Evolutionary conservation across 2,329 filamentous ascomycete species (phyloP).

Genomic region (Trichoderma atroviride): DNA sequence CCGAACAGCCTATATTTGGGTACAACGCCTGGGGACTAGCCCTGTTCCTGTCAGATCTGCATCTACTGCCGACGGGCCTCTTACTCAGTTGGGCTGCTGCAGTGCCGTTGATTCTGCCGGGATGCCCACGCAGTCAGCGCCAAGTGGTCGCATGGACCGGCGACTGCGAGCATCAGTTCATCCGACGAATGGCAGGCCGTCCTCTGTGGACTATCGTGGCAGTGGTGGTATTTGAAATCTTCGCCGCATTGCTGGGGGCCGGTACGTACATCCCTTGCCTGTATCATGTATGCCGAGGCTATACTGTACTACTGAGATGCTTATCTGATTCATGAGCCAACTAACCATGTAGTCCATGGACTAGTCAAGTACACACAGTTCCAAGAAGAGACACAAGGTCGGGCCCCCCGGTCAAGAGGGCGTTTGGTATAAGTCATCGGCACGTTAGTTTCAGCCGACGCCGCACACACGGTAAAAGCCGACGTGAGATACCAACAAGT

Average conservation of each 20-base stretch:
- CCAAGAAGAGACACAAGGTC: neutral
- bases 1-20: constrained; percentile 17
- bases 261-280: neutral
- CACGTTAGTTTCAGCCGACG: neutral
- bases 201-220: neutral
- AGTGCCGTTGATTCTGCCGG: neutral
- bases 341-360: neutral
- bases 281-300: neutral
- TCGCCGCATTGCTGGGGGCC: neutral
- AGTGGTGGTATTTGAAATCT: constrained; percentile 2
- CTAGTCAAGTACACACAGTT: neutral
- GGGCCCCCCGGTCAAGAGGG: neutral
- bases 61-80: constrained; percentile 16
- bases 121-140: constrained; percentile 9
- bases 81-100: neutral
- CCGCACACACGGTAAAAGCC: neutral
- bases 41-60: constrained; percentile 26
- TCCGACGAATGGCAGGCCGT: constrained; percentile 10
- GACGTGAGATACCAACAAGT: neutral
- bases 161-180: constrained; percentile 17
- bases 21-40: neutral
- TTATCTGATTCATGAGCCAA: neutral
- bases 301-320: neutral
- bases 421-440: neutral
- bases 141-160: constrained; percentile 6